phyloP scores from a whole-genome alignment of 2,329 filamentous ascomycete species.

The Teratosphaeria destructans region DNA sequence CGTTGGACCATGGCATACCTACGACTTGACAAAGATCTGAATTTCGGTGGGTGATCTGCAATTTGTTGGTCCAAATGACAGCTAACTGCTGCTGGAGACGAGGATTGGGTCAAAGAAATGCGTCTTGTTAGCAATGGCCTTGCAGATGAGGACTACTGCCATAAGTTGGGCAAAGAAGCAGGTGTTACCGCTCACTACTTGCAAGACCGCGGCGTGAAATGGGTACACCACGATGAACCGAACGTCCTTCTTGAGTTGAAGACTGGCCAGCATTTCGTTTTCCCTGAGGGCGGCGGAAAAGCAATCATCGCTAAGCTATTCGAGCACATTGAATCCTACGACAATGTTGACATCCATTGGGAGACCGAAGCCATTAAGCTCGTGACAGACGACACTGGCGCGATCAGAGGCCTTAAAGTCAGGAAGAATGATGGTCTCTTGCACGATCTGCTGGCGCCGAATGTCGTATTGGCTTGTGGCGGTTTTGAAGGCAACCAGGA shows the following conservation, averaged over 20 bases:
- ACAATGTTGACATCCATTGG: slow-evolving; percentile 27
- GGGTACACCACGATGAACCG: slow-evolving; percentile 30
- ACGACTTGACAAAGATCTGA: slow-evolving; percentile 28
- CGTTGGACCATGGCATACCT: slow-evolving; percentile 27
- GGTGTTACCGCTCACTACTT: slow-evolving; percentile 29
- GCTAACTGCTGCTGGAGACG: slow-evolving; percentile 12
- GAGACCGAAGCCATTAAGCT: slow-evolving; percentile 30
- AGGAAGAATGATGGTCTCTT: slow-evolving; percentile 28
- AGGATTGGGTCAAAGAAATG: slow-evolving; percentile 28
- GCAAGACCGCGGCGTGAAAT: slow-evolving; percentile 27
- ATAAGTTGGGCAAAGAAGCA: slow-evolving; percentile 29
- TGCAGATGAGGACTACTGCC: slow-evolving; percentile 31
- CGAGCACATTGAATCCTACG: slow-evolving; percentile 26
- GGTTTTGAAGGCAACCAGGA: slow-evolving; percentile 34
- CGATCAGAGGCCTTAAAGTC: slow-evolving; percentile 28
- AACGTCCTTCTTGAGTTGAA: slow-evolving; percentile 33
- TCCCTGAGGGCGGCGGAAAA: slow-evolving; percentile 30
- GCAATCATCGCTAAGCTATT: slow-evolving; percentile 30
- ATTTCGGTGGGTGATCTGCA: slow-evolving; percentile 15
- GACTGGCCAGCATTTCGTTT: slow-evolving; percentile 32
- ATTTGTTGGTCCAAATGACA: neutral
- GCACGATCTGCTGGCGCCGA: slow-evolving; percentile 25
- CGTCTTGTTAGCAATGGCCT: slow-evolving; percentile 28
- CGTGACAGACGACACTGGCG: slow-evolving; percentile 25
- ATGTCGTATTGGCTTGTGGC: slow-evolving; percentile 31